phyloP scores from a whole-genome alignment of 768 basidiomycete genomes.

The Xerocomellus chrysenteron region DNA sequence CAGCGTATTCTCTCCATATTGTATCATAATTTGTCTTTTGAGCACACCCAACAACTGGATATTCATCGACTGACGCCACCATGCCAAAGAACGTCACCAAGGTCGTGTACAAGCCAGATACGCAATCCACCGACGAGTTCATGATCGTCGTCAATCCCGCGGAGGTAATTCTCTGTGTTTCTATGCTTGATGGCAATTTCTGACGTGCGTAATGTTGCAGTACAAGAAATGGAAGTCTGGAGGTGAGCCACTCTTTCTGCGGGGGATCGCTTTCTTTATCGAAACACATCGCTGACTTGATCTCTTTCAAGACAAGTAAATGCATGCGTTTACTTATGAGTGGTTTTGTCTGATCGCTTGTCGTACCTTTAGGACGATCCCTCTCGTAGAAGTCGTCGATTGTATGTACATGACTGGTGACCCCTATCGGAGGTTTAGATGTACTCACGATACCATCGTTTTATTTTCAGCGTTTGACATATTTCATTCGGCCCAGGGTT shows the following conservation, averaged over 20 bases:
- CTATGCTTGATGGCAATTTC: neutral
- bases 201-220: conserved; percentile 36
- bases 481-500: conserved; percentile 69
- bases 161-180: conserved; percentile 47
- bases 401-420: conserved; percentile 45
- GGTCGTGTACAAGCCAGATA: conserved; percentile 78
- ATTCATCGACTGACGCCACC: conserved; percentile 7
- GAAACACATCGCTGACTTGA: conserved; percentile 9
- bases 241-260: conserved; percentile 46
- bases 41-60: conserved; percentile 10
- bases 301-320: conserved; percentile 63
- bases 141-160: conserved; percentile 62
- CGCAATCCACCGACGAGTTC: conserved; percentile 71
- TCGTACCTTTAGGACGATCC: conserved; percentile 51
- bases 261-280: neutral
- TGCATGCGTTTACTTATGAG: neutral
- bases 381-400: conserved; percentile 77
- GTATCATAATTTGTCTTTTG: conserved; percentile 13
- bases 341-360: conserved; percentile 12
- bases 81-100: conserved; percentile 56
- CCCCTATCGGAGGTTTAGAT: neutral
- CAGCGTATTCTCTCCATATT: conserved; percentile 3
- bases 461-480: conserved; percentile 60
- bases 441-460: neutral
- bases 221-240: conserved; percentile 78